Conservation (phyloP, 2,329 filamentous ascomycete species). For the Fusarium protoensiforme region DNA sequence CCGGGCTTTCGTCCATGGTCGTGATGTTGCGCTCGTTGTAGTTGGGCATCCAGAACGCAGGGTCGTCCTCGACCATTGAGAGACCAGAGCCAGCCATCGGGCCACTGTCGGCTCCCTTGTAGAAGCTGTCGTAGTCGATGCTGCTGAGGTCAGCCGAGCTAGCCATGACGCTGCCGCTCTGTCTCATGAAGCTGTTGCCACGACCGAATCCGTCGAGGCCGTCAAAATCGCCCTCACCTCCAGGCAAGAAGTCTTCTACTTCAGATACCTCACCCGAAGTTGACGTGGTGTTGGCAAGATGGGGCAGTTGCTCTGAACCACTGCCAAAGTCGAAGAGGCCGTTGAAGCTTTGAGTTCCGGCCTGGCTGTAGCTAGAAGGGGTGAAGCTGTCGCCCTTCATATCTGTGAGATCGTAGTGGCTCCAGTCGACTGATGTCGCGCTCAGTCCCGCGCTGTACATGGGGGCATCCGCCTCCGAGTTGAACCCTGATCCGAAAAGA, state of each 20-base stretch:
- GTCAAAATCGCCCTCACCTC: constrained; percentile 61
- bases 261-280: constrained; percentile 76
- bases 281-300: constrained; percentile 67
- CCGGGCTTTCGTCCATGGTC: constrained; percentile 51
- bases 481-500: constrained; percentile 59
- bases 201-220: constrained; percentile 51
- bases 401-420: constrained; percentile 59
- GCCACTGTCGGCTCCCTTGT: constrained; percentile 57
- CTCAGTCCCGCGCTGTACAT: constrained; percentile 72
- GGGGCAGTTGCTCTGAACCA: constrained; percentile 65
- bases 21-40: constrained; percentile 54
- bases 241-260: constrained; percentile 68
- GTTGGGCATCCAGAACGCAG: constrained; percentile 61
- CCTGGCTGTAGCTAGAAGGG: constrained; percentile 66
- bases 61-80: constrained; percentile 63
- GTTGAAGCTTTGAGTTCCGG: constrained; percentile 61
- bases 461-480: constrained; percentile 65
- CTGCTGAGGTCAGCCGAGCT: constrained; percentile 57
- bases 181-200: constrained; percentile 60
- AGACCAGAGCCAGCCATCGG: constrained; percentile 55
- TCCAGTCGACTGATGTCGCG: constrained; percentile 61
- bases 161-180: constrained; percentile 56
- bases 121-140: constrained; percentile 68
- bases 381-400: constrained; percentile 61
- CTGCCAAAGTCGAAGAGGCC: constrained; percentile 62